A percentile compares a stretch with the other conserved stretches of the same genome.
Evolutionary conservation across 1,284 basidiomycete species (phyloP).

Genomic region (Tremellales sp.): DNA sequence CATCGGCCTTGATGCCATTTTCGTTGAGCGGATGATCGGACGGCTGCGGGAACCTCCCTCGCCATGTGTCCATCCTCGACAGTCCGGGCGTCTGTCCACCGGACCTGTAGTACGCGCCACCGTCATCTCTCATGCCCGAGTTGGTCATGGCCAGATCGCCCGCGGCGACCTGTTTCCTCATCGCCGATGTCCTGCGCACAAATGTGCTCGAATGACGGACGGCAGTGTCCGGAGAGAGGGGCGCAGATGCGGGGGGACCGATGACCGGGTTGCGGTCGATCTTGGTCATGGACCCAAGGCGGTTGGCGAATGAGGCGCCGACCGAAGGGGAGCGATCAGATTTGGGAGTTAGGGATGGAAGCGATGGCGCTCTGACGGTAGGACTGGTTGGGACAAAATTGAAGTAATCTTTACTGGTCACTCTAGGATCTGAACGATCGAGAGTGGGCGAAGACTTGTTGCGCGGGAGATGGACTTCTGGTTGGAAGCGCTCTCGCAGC

Average conservation of each 20-base stretch:
- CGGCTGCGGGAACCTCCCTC: slow-evolving; percentile 17
- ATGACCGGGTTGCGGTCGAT: slow-evolving; percentile 9
- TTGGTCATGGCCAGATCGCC: slow-evolving; percentile 55
- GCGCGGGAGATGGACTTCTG: slow-evolving; percentile 29
- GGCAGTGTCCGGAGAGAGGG: slow-evolving; percentile 26
- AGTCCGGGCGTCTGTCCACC: slow-evolving; percentile 40
- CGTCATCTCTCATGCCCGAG: slow-evolving; percentile 21
- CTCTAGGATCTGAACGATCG: slow-evolving; percentile 16
- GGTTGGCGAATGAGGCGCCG: slow-evolving; percentile 2
- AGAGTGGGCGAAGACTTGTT: slow-evolving; percentile 9
- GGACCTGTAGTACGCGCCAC: slow-evolving; percentile 41
- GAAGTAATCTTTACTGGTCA: slow-evolving; percentile 45
- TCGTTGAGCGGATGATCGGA: too few relatives aligned
- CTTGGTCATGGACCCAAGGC: slow-evolving; percentile 12
- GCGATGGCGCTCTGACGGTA: slow-evolving; percentile 36
- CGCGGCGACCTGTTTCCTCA: slow-evolving; percentile 49
- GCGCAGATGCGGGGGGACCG: slow-evolving; percentile 11
- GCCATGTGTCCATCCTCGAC: slow-evolving; percentile 44
- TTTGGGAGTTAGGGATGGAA: slow-evolving; percentile 32
- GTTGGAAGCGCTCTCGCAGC: slow-evolving; percentile 72
- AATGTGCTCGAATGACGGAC: slow-evolving; percentile 19
- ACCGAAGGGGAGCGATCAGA: slow-evolving; percentile 18
- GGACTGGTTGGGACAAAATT: slow-evolving; percentile 39
- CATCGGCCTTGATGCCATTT: slow-evolving; percentile 20
- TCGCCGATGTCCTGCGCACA: slow-evolving; percentile 30